Evolutionary conservation across 768 basidiomycete genomes (phyloP).

Genomic region (Suillus luteus): DNA sequence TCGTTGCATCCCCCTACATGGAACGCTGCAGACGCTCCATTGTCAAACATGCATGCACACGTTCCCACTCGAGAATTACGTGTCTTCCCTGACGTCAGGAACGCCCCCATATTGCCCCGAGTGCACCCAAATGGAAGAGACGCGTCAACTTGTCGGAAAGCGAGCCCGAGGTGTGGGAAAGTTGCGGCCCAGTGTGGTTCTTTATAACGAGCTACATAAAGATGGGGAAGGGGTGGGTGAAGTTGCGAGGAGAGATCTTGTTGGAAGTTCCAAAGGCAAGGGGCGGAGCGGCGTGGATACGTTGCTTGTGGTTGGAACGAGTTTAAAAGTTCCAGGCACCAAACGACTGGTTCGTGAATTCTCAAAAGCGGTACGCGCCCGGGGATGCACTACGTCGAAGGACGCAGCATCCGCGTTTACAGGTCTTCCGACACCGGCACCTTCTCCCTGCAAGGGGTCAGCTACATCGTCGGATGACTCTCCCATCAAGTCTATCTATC

Average conservation of each 20-base stretch:
- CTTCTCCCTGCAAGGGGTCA: conserved; percentile 45
- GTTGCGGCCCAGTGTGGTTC: conserved; percentile 82
- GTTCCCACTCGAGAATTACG: conserved; percentile 62
- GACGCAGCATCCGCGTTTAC: conserved; percentile 31
- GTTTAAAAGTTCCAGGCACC: conserved; percentile 85
- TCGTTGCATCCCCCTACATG: conserved; percentile 88
- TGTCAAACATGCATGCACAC: conserved; percentile 81
- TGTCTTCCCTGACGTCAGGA: conserved; percentile 61
- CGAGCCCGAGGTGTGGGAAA: conserved; percentile 78
- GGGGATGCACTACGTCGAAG: conserved; percentile 40
- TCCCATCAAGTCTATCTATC: conserved; percentile 69
- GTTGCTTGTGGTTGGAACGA: conserved; percentile 88
- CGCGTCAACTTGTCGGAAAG: conserved; percentile 74
- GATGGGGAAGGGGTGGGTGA: conserved; percentile 88
- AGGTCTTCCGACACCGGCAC: conserved; percentile 44
- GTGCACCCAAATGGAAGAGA: conserved; percentile 68
- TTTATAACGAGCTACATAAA: conserved; percentile 89
- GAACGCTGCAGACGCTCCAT: conserved; percentile 75
- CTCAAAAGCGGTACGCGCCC: conserved; percentile 70
- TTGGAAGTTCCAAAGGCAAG: conserved; percentile 68
- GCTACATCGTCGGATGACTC: conserved; percentile 48
- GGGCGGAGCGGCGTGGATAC: conserved; percentile 77
- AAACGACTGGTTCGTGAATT: conserved; percentile 91
- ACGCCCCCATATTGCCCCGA: conserved; percentile 76
- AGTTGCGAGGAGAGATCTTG: conserved; percentile 77